Percentiles rank a stretch among this genome's conserved stretches.
Conservation (phyloP, 176 grass and related monocot species). For the Carex scoparia region DNA sequence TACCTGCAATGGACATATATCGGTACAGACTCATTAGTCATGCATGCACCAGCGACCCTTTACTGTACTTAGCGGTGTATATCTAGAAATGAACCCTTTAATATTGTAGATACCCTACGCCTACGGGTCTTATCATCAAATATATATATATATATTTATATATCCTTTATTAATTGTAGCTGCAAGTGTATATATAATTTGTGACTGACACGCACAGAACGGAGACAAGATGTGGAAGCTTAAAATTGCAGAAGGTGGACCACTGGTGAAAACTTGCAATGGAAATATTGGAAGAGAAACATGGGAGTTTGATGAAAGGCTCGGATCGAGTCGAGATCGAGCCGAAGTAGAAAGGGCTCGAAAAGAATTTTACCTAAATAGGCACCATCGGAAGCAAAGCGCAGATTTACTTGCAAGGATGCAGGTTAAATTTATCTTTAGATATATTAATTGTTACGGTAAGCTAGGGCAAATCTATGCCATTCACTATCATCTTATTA, state of each 20-base stretch:
- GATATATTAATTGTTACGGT: neutral
- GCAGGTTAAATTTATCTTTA: constrained; percentile 41
- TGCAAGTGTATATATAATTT: too few species aligned
- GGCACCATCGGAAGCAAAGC: constrained; percentile 47
- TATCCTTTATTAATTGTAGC: too few species aligned
- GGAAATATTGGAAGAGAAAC: constrained; percentile 52
- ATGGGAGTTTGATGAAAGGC: constrained; percentile 52
- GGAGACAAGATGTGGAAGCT: constrained; percentile 55
- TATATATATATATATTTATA: too few species aligned
- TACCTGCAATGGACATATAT: too few species aligned
- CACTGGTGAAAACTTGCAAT: constrained; percentile 38
- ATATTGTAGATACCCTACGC: too few species aligned
- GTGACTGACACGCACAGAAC: neutral
- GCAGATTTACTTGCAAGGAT: constrained; percentile 57
- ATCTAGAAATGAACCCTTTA: too few species aligned
- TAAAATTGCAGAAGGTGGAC: constrained; percentile 49
- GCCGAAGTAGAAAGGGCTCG: constrained; percentile 33
- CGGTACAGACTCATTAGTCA: too few species aligned
- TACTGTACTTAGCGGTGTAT: too few species aligned
- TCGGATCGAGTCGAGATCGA: constrained; percentile 46
- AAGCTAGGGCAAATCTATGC: neutral
- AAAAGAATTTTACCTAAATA: constrained; percentile 40
- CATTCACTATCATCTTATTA: too few species aligned
- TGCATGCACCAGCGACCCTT: too few species aligned
- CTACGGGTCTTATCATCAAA: too few species aligned